Evolutionary conservation across 2,329 filamentous ascomycete species (phyloP), one percentile per base, ranked within the genome.

Genomic region (Thielaviopsis punctulata): DNA sequence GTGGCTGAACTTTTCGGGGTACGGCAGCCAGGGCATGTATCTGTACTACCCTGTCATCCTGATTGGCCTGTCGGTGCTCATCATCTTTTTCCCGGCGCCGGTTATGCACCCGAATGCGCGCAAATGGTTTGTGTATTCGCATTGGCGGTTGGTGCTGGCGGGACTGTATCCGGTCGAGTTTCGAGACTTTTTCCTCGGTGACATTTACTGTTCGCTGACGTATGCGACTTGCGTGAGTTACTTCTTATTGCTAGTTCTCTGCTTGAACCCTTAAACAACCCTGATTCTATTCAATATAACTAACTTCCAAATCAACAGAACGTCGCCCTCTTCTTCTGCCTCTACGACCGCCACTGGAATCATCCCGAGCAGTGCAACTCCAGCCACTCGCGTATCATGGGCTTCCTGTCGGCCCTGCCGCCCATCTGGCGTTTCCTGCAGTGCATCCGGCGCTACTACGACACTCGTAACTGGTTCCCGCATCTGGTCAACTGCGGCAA

Each of bases 181-280:
- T 64, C 79, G 89, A 54, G 92, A 98, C 66, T 96, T 98, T 68
- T 96, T 95, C 66, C 75, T 96, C 0, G 92, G 92, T 50, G 92
- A 98, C 63, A 95, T 96, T 73, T 95, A 94, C 65, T 96, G 90
- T 66, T 96, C 92, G 2, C 72, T 94, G 52, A 94, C 89, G 5
- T 98, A 98, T 65, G 77, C 83, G 15, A 86, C 49, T n/a, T 57
- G 54, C 24, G 55, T 56, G 48, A 48, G 55, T 54, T 57, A 21
- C 4, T 3, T 13, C 12, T 44, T 8, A 3, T 52, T 39, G n/a
- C 49, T 46, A 15, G 7, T 21, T 46, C 44, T 48, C 41, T 61
- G 66, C 48, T 66, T 52, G 9, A 27, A 27, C 25, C 6, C 10
- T 27, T 10, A 27, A n/a, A 27, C 25, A 27, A 27, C 25, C 15